Evolutionary conservation across 768 basidiomycete species (phyloP).

Genomic region (Boletus bicolor): DNA sequence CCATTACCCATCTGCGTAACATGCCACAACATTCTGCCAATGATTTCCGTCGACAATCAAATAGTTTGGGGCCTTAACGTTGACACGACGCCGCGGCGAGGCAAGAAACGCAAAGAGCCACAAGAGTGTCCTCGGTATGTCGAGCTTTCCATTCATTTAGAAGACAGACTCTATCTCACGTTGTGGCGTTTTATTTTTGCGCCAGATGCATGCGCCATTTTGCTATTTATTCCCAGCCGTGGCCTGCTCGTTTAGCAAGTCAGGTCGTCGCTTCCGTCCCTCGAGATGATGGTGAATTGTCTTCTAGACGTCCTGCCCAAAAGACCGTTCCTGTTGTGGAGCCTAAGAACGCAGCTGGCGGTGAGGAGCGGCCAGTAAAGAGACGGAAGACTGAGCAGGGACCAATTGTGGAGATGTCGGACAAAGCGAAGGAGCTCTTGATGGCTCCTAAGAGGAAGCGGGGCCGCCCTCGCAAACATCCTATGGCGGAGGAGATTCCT

Average conservation of each 20-base stretch:
- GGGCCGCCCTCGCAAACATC: slow-evolving; percentile 35
- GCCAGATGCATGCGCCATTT: slow-evolving; percentile 74
- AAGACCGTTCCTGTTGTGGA: slow-evolving; percentile 51
- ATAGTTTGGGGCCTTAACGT: slow-evolving; percentile 69
- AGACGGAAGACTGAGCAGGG: slow-evolving; percentile 44
- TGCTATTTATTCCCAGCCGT: slow-evolving; percentile 69
- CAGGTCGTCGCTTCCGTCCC: slow-evolving; percentile 45
- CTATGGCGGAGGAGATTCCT: slow-evolving; percentile 28
- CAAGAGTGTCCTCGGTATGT: slow-evolving; percentile 73
- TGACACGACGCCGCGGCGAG: slow-evolving; percentile 42
- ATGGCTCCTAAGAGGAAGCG: slow-evolving; percentile 32
- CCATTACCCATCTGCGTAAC: slow-evolving; percentile 68
- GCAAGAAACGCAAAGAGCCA: slow-evolving; percentile 57
- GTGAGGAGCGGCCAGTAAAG: slow-evolving; percentile 44
- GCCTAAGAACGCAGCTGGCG: slow-evolving; percentile 49
- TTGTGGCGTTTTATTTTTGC: slow-evolving; percentile 13
- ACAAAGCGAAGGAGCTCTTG: slow-evolving; percentile 33
- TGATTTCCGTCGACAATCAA: slow-evolving; percentile 71
- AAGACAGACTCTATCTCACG: slow-evolving; percentile 10
- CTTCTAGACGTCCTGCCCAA: slow-evolving; percentile 48
- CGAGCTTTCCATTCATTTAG: slow-evolving; percentile 24
- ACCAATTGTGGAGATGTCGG: slow-evolving; percentile 30
- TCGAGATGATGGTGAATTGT: slow-evolving; percentile 40
- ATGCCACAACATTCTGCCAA: slow-evolving; percentile 66
- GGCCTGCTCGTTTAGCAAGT: slow-evolving; percentile 61